Base-by-base conservation (phyloP, 805 yeast species). In the Suhomyces prunicola region DNA sequence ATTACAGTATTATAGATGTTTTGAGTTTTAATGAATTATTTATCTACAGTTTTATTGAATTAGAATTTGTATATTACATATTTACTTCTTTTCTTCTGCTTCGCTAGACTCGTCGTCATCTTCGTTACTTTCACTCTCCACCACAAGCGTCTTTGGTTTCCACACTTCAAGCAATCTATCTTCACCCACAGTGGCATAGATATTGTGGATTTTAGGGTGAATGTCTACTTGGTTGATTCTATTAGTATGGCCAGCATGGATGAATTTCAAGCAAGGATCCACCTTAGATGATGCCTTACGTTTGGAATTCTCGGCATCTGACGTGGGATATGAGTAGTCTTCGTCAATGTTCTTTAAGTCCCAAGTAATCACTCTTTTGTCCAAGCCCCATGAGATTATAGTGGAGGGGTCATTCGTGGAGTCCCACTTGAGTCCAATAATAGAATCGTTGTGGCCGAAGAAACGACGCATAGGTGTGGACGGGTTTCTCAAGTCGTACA, bases 201-300 rank as follows among this genome's bases (percentile, higher is more conserved):
- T 76, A 69, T 85, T 79, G 24, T 77, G 75, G 47, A 86, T 68
- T 8, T 64, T 67, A 1, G 90, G 88, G 61, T 87, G 86, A 79
- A 92, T 82, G 52, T 79, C 84, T 47, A 86, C 72, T 58, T 86
- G 93, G 52, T 84, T 77, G 45, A 90, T 77, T 50, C 84, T 77
- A 47, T 81, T 82, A 2, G 91, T 83, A 70, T 90, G 97, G 10
- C 97, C 97, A 13, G 96, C 96, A 68, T 91, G 96, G 62, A 89
- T 80, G 64, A 89, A 90, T 23, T 72, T 70, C 53, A 90, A 77
- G 65, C 90, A 87, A 5, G 96, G 94, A 57, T 91, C 96, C 51
- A 59, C 69, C 46, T 50, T 53, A 35, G 79, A 79, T 27, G 78
- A 77, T 56, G 81, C 85, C 58, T 80, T 87, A 50, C 76, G 80